Percentiles rank a stretch among this genome's conserved stretches.
Evolutionary conservation across 495 filamentous ascomycete genomes (phyloP).

Genomic region (Parathielavia appendiculata): DNA sequence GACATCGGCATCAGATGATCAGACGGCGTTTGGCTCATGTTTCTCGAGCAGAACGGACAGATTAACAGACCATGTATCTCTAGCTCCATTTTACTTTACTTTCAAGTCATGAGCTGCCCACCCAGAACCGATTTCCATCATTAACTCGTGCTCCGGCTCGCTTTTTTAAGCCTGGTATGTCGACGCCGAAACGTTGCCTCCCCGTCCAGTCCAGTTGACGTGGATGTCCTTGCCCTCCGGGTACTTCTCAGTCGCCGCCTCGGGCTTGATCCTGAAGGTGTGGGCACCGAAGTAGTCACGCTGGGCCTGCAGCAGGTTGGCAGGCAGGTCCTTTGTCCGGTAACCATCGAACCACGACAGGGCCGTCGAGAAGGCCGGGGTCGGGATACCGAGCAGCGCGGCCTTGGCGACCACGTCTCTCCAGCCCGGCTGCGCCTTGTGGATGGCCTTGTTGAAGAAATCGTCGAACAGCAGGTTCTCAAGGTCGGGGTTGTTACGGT

Average conservation of each 20-base stretch:
- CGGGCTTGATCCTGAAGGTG: conserved; percentile 97
- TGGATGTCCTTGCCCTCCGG: conserved; percentile 85
- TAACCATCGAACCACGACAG: conserved; percentile 98
- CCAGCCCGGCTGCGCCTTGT: conserved; percentile 94
- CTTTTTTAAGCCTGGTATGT: conserved; percentile 85
- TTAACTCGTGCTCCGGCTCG: not conserved
- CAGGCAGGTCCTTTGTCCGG: conserved; percentile 88
- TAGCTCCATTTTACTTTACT: conserved; percentile 21
- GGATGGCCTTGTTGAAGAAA: conserved; percentile 99
- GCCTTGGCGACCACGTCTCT: conserved; percentile 88
- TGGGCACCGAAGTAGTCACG: conserved; percentile 99
- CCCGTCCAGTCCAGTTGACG: conserved; percentile 99
- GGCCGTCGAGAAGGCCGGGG: conserved; percentile 91
- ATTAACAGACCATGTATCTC: conserved; percentile 4
- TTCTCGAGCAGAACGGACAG: not conserved
- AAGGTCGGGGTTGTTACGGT: conserved; percentile 88
- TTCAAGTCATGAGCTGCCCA: conserved; percentile 12
- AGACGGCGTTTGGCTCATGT: not conserved
- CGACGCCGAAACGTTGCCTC: conserved; percentile 92
- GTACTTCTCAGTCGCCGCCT: conserved; percentile 76
- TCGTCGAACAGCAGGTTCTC: conserved; percentile 98
- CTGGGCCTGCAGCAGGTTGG: conserved; percentile 97
- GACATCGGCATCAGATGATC: too few species aligned
- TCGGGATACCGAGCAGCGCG: conserved; percentile 88
- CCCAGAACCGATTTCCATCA: conserved; percentile 11